These are phyloP conservation scores for Ustilaginoidea virens DNA, from an alignment of 2,329 filamentous ascomycete genomes.

Conservation along the genomic window DNA sequence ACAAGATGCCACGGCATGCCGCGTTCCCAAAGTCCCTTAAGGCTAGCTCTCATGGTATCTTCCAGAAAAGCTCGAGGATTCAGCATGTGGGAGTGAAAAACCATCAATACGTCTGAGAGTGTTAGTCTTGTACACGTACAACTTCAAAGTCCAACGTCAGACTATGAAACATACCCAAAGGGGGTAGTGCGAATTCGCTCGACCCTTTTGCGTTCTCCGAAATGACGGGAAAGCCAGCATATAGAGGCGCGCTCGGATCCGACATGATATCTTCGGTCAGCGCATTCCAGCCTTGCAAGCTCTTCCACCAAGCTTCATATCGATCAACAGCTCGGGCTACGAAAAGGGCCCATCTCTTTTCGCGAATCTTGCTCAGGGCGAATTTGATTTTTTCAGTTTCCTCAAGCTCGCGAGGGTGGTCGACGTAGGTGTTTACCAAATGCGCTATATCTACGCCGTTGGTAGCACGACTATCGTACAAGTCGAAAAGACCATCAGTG, in stretches of 20 bases:
- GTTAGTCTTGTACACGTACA: too few relatives aligned
- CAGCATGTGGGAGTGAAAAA: slow-evolving; percentile 20
- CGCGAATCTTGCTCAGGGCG: slow-evolving; percentile 37
- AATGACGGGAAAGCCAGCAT: slow-evolving; percentile 15
- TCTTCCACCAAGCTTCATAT: slow-evolving; percentile 51
- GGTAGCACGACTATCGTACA: slow-evolving; percentile 33
- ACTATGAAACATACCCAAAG: slow-evolving; percentile 41
- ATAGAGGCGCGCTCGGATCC: slow-evolving; percentile 19
- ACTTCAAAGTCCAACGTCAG: too few relatives aligned
- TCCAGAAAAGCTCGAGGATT: slow-evolving; percentile 15
- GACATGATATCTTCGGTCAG: slow-evolving; percentile 16
- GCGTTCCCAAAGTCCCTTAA: slow-evolving; percentile 7
- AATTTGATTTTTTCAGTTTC: slow-evolving; percentile 14
- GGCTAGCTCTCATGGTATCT: slow-evolving; percentile 4
- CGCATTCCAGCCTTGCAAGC: slow-evolving; percentile 3
- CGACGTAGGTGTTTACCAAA: slow-evolving; percentile 3
- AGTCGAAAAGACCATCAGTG: slow-evolving; percentile 49
- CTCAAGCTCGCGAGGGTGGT: slow-evolving; percentile 9
- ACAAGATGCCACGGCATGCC: slow-evolving; percentile 9
- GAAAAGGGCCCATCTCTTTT: slow-evolving; percentile 62
- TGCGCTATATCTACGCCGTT: slow-evolving; percentile 2
- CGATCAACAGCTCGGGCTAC: slow-evolving; percentile 52
- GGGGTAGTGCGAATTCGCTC: slow-evolving; percentile 32
- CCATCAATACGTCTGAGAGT: slow-evolving; percentile 20
- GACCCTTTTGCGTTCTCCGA: slow-evolving; percentile 18